phyloP scores from a whole-genome alignment of 371 early-diverging fungal genomes.

The Haplosporangium sp. region DNA sequence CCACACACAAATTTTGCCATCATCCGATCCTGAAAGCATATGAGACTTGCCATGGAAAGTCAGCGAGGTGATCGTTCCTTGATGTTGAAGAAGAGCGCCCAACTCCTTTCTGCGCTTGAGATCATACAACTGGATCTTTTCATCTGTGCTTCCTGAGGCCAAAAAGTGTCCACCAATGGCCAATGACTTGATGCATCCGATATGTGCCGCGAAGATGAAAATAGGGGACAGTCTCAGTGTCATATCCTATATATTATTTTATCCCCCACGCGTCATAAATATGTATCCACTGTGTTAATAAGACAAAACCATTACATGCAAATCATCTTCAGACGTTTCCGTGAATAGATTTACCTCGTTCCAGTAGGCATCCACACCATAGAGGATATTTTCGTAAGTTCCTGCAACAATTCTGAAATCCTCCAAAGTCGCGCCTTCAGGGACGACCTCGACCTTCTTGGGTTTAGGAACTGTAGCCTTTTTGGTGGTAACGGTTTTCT shows the following conservation, averaged over 20 bases:
- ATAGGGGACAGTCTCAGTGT: constrained; percentile 71
- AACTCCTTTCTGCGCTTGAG: constrained; percentile 88
- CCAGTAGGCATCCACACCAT: constrained; percentile 85
- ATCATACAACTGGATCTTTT: constrained; percentile 92
- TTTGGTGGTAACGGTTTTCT: constrained; percentile 16
- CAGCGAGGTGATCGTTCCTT: constrained; percentile 90
- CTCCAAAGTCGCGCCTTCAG: constrained; percentile 57
- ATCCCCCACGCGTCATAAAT: background rate
- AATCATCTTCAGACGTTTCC: too few species aligned
- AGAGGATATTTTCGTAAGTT: constrained; percentile 95
- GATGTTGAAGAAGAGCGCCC: constrained; percentile 92
- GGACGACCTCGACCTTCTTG: constrained; percentile 49
- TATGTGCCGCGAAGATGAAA: constrained; percentile 96
- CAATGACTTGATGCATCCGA: constrained; percentile 89
- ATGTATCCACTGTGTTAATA: background rate
- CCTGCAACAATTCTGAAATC: constrained; percentile 85
- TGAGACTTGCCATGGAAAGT: constrained; percentile 85
- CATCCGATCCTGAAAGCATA: constrained; percentile 90
- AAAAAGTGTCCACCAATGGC: constrained; percentile 81
- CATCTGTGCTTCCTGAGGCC: constrained; percentile 97
- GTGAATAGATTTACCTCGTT: constrained; percentile 42
- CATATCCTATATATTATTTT: constrained; percentile 24
- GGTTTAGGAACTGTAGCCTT: constrained; percentile 26
- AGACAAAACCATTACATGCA: background rate
- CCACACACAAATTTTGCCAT: constrained; percentile 88